These are phyloP conservation scores for Conticribra guillardii DNA, from an alignment of 108 stramenopile species.

Conservation along the genomic window DNA sequence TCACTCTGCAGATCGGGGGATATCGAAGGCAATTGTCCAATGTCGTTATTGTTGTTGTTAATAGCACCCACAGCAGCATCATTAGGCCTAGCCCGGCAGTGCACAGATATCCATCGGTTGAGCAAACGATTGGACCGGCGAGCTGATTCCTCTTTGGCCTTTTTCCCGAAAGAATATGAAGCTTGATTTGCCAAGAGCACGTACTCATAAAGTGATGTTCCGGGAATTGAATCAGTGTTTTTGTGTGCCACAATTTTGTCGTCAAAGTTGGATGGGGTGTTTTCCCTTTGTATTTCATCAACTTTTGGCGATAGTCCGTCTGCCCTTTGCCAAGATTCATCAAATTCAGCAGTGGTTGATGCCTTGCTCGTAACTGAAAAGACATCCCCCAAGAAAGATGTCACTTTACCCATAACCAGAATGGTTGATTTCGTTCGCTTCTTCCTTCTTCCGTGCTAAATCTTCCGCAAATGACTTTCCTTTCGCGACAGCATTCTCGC, in stretches of 20 bases:
- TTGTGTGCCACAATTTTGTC: constrained; percentile 19
- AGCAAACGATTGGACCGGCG: constrained; percentile 40
- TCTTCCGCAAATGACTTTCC: constrained; percentile 13
- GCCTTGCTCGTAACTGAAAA: constrained; percentile 4
- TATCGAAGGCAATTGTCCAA: neutral
- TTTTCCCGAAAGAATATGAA: constrained; percentile 29
- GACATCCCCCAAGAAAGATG: constrained; percentile 30
- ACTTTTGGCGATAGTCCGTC: constrained; percentile 3
- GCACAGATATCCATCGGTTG: constrained; percentile 39
- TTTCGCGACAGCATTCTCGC: constrained; percentile 10
- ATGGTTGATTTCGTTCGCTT: neutral
- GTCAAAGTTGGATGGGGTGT: constrained; percentile 19
- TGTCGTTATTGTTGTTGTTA: neutral
- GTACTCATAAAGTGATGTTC: constrained; percentile 27
- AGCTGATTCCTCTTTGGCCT: constrained; percentile 15
- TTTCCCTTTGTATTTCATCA: neutral
- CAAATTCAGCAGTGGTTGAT: constrained; percentile 6
- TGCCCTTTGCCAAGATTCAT: constrained; percentile 26
- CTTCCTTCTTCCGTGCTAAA: neutral
- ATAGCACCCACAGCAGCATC: neutral
- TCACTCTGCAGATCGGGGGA: neutral
- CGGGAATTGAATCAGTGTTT: constrained; percentile 5
- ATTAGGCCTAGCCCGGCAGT: constrained; percentile 8
- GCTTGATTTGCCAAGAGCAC: constrained; percentile 33
- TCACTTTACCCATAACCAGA: neutral